Conservation (phyloP, 1,139 yeast genomes). For the Debaryomycetaceae sp. region DNA sequence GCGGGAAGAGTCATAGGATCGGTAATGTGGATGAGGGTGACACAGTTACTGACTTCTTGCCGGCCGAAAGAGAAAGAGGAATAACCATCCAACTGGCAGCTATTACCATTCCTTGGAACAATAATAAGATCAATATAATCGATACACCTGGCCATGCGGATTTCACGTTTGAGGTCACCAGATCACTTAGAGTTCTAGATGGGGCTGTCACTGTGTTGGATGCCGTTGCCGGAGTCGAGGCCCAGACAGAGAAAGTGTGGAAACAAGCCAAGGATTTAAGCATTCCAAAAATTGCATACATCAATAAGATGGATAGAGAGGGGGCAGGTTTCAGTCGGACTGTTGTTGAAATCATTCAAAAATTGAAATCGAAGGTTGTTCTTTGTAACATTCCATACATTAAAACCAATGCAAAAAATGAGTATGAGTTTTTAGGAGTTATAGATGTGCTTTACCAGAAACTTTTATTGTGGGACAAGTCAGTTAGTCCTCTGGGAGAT, state of each 20-base stretch:
- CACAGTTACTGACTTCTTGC: slow-evolving; percentile 88
- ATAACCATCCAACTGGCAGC: slow-evolving; percentile 98
- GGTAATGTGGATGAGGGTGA: slow-evolving; percentile 98
- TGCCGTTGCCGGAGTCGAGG: slow-evolving; percentile 97
- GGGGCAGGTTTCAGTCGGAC: slow-evolving; percentile 95
- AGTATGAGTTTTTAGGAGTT: slow-evolving; percentile 68
- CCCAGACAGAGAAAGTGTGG: slow-evolving; percentile 98
- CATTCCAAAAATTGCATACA: slow-evolving; percentile 74
- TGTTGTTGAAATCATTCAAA: slow-evolving; percentile 77
- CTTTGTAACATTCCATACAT: slow-evolving; percentile 80
- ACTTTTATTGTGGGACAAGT: slow-evolving; percentile 57
- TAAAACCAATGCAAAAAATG: slow-evolving; percentile 31
- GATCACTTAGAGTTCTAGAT: slow-evolving; percentile 86
- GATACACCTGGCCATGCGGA: slow-evolving; percentile 99
- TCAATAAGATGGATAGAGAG: slow-evolving; percentile 93
- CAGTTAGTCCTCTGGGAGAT: slow-evolving; percentile 49
- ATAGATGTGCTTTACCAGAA: slow-evolving; percentile 73
- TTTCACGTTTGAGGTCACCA: slow-evolving; percentile 88
- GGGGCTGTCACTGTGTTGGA: slow-evolving; percentile 92
- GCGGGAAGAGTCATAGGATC: slow-evolving; percentile 74
- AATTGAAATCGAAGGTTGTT: slow-evolving; percentile 71
- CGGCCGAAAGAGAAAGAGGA: slow-evolving; percentile 89
- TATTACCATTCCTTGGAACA: slow-evolving; percentile 84
- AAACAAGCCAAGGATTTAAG: slow-evolving; percentile 66
- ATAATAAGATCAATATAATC: slow-evolving; percentile 72